phyloP scores from a whole-genome alignment of 306 rosid species.

The Morella rubra region DNA sequence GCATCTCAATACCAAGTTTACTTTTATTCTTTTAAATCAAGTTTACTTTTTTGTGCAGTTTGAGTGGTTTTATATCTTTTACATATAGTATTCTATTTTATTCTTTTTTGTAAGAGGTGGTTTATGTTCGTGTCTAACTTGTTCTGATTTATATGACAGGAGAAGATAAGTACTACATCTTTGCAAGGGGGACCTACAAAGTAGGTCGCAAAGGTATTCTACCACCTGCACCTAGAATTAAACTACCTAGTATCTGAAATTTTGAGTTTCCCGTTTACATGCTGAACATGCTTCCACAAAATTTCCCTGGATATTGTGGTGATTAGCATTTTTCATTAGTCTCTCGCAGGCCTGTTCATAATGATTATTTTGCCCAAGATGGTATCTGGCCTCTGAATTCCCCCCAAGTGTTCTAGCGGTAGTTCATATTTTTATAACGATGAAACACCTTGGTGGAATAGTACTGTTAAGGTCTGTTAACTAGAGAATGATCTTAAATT shows the following conservation, averaged over 20 bases:
- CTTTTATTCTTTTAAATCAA: not conserved
- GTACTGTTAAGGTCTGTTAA: not conserved
- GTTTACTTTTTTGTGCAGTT: not conserved
- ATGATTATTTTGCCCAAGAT: not conserved
- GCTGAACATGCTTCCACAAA: not conserved
- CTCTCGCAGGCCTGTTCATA: not conserved
- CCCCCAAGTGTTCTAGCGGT: not conserved
- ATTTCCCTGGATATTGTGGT: not conserved
- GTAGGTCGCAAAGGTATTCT: constrained; percentile 90
- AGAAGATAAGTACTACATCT: constrained; percentile 74
- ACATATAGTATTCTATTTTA: not conserved
- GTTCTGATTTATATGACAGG: constrained; percentile 42
- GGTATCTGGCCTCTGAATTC: not conserved
- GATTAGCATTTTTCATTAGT: not conserved
- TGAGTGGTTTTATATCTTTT: not conserved
- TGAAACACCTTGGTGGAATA: not conserved
- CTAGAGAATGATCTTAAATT: not conserved
- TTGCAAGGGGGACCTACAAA: constrained; percentile 65
- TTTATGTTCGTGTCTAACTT: not conserved
- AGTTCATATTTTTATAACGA: not conserved
- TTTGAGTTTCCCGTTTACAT: not conserved
- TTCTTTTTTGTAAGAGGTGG: not conserved
- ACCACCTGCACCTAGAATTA: not conserved
- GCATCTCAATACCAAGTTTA: not conserved
- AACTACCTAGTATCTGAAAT: not conserved